Evolutionary conservation across 495 filamentous ascomycete species (phyloP), one percentile per base, ranked within the genome.

Genomic region (Beverwykella pulmonaria): DNA sequence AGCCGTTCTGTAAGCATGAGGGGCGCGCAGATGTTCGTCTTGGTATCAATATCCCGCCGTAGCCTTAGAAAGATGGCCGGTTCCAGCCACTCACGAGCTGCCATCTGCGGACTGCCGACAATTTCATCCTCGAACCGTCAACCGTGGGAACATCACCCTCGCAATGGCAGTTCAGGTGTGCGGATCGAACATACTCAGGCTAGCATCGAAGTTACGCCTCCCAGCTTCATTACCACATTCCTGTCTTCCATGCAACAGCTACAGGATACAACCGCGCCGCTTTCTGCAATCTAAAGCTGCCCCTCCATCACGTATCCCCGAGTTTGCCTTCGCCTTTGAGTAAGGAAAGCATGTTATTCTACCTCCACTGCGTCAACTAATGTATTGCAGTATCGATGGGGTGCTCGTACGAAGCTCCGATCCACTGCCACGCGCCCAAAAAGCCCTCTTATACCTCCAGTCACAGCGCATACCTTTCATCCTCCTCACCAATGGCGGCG

Each of bases 271-370:
- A 20, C 25, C 44, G 14, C 64, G 61, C 34, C 70, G 70, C 27
- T 56, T n/a, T 19, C 50, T 70, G 50, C 62, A 72, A 19, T 62
- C 61, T 1, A 47, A 48, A 6, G 34, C 65, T 19, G 19, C 57
- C 53, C 58, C 71, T 47, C 54, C 20, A 10, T 10, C 58, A 1
- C 56, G 65, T 19, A 53, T 82, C 54, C 84, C 87, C 15, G 80
- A 84, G 74, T 91, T 90, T 70, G 91, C 88, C 7, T 94, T 95
- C 78, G 90, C 88, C 17, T 92, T 95, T 73, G 91, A 95, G 90
- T 92, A 83, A 60, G 75, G 83, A 79, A 67, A 61, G 46, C 29
- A 55, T 15, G 27, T 52, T 61, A 46, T 20, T 55, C 59, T 47
- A 26, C 14, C 30, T 39, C 14, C 20, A n/a, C 25, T 10, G 27